Base-by-base conservation (phyloP, 2,329 filamentous ascomycete genomes). In the Pseudocercospora cruenta region DNA sequence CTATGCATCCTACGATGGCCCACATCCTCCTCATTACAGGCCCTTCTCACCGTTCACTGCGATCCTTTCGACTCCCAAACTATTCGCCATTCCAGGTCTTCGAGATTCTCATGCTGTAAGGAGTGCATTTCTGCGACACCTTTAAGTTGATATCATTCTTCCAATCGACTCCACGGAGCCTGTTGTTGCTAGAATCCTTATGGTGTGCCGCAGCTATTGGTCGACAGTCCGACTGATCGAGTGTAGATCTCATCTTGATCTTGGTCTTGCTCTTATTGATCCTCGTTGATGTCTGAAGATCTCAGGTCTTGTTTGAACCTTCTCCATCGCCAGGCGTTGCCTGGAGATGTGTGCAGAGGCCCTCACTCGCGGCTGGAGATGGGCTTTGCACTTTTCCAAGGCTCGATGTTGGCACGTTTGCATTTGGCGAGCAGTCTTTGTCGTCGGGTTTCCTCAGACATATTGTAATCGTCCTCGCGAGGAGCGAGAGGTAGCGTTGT, bases 401-500 rank as follows among this genome's bases (percentile, higher is more conserved):
- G 73, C 62, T 72, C 68, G 28, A 60, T 69, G 45, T 72, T 59
- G 22, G 67, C 64, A 7, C 70, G 66, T 64, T 72, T 74, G 72
- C 73, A 76, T 60, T 74, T 74, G 21, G 71, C 72, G 9, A 75
- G 69, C 12, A 76, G 53, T 28, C 69, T 64, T 54, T 70, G 67
- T 62, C 69, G 65, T 39, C 73, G 70, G 12, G 69, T 67, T 60
- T 72, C 70, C 55, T 76, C 74, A 33, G 69, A 69, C 69, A 77
- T 74, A 64, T 69, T 71, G 69, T 67, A 74, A 67, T 75, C 66
- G 66, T 75, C 74, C 60, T 77, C 72, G 14, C 75, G 66, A 12
- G 75, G 75, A 6, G 73, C 75, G 33, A 77, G 63, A 9, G 75
- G 75, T 4, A 76, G 67, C 4, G 72, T 77, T 26, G 67, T 73